A percentile compares a stretch with the other conserved stretches of the same genome.
phyloP scores from a whole-genome alignment of 2,329 filamentous ascomycete genomes.

The Aureobasidium lini region DNA sequence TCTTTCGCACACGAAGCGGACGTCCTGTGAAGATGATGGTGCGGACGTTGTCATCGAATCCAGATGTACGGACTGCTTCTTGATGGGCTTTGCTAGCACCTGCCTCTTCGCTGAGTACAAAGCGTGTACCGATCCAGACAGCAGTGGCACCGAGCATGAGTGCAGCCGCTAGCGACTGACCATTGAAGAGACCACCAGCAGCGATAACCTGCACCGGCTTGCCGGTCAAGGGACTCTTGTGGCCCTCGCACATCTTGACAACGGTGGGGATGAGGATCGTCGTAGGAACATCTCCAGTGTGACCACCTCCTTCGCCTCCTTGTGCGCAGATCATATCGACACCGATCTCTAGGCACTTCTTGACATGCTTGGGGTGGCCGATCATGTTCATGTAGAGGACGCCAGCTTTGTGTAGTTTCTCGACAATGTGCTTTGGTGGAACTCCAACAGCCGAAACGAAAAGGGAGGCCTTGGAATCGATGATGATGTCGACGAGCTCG shows the following conservation, averaged over 20 bases:
- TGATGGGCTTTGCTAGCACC: conserved; percentile 91
- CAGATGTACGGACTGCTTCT: conserved; percentile 83
- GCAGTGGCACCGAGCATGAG: conserved; percentile 87
- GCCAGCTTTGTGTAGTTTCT: conserved; percentile 78
- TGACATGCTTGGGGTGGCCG: conserved; percentile 96
- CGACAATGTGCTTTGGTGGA: conserved; percentile 79
- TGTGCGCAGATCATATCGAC: conserved; percentile 97
- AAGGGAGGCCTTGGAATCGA: conserved; percentile 81
- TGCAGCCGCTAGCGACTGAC: conserved; percentile 78
- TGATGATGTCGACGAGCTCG: conserved; percentile 84
- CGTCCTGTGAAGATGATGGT: conserved; percentile 98
- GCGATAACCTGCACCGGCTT: conserved; percentile 84
- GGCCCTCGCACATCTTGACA: conserved; percentile 68
- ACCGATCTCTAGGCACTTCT: conserved; percentile 88
- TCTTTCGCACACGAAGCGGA: conserved; percentile 85
- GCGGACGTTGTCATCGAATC: conserved; percentile 91
- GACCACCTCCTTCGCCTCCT: conserved; percentile 93
- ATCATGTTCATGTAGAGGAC: conserved; percentile 99
- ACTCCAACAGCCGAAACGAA: conserved; percentile 97
- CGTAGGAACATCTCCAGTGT: conserved; percentile 86
- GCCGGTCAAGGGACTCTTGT: conserved; percentile 82
- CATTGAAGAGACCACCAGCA: conserved; percentile 90
- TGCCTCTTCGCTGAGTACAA: conserved; percentile 89
- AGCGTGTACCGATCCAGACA: conserved; percentile 96
- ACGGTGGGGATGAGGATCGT: conserved; percentile 88